Conservation (phyloP, 78 protist species). For the Neovahlkampfia damariscottae region DNA sequence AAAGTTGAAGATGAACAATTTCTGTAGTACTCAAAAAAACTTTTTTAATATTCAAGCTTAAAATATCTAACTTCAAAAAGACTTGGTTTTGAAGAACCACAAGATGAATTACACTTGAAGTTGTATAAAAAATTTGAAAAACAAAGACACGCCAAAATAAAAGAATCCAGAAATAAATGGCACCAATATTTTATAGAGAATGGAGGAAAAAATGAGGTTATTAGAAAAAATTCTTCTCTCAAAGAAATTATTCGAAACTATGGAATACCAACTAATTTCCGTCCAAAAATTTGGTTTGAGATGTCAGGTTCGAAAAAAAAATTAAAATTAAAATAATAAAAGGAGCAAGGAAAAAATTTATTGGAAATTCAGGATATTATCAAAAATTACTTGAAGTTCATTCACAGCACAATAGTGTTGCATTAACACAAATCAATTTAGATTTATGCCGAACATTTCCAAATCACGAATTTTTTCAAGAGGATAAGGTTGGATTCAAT, state of each 20-base stretch:
- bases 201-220: too few species aligned
- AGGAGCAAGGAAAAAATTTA: not conserved
- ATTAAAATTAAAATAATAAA: not conserved
- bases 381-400: not conserved
- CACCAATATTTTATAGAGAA: too few species aligned
- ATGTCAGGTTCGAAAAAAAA: not conserved
- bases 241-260: not conserved
- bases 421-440: not conserved
- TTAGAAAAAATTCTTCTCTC: too few species aligned
- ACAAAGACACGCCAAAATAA: too few species aligned
- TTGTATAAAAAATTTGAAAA: too few species aligned
- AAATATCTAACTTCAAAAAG: too few species aligned
- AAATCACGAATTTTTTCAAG: slow-evolving; percentile 42
- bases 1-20: too few species aligned
- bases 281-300: not conserved
- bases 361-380: slow-evolving; percentile 11
- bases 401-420: not conserved
- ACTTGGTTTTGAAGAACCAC: too few species aligned
- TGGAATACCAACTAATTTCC: slow-evolving; percentile 7
- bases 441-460: slow-evolving; percentile 63
- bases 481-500: slow-evolving; percentile 17
- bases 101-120: too few species aligned
- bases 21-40: too few species aligned
- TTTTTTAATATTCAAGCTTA: too few species aligned
- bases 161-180: too few species aligned